A percentile compares a stretch with the other conserved stretches of the same genome.
These are phyloP conservation scores for Emmonsiellopsis sp. DNA, from an alignment of 2,329 filamentous ascomycete genomes.

Conservation along the genomic window DNA sequence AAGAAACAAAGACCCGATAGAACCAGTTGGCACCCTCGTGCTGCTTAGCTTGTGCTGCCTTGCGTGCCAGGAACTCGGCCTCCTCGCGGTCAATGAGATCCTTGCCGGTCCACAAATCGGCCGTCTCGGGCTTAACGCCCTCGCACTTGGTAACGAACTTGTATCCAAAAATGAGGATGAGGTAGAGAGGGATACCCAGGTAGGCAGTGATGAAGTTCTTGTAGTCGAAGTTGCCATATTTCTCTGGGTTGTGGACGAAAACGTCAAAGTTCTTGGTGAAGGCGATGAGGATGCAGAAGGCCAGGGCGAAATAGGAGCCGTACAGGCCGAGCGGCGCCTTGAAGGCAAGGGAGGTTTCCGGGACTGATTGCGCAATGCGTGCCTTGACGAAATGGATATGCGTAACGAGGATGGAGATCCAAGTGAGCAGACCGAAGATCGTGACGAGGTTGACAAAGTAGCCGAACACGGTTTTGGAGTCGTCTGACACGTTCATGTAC, in stretches of 20 bases:
- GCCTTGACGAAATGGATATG: conserved; percentile 40
- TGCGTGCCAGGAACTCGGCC: conserved; percentile 60
- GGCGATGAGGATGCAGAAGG: conserved; percentile 55
- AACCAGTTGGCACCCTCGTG: conserved; percentile 40
- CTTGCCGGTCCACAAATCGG: conserved; percentile 20
- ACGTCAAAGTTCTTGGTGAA: conserved; percentile 75
- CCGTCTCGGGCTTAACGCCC: conserved; percentile 13
- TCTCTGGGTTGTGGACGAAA: conserved; percentile 42
- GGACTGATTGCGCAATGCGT: conserved; percentile 30
- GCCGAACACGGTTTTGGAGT: conserved; percentile 33
- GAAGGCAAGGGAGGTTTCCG: conserved; percentile 30
- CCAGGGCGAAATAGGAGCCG: conserved; percentile 52
- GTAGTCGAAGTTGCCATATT: conserved; percentile 48
- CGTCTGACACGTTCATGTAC: conserved; percentile 34
- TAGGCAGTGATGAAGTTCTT: conserved; percentile 42
- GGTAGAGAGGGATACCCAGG: conserved; percentile 32
- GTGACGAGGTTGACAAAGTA: conserved; percentile 40
- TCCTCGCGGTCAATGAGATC: conserved; percentile 45
- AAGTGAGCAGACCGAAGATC: conserved; percentile 37
- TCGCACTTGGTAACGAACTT: conserved; percentile 15
- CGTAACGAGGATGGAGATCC: conserved; percentile 38
- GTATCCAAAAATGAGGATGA: conserved; percentile 27
- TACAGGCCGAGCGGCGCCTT: conserved; percentile 41
- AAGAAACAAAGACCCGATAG: conserved; percentile 50
- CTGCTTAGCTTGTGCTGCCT: conserved; percentile 62